Evolutionary conservation across 805 yeast genomes (phyloP).

Genomic region (Saturnispora hagleri): DNA sequence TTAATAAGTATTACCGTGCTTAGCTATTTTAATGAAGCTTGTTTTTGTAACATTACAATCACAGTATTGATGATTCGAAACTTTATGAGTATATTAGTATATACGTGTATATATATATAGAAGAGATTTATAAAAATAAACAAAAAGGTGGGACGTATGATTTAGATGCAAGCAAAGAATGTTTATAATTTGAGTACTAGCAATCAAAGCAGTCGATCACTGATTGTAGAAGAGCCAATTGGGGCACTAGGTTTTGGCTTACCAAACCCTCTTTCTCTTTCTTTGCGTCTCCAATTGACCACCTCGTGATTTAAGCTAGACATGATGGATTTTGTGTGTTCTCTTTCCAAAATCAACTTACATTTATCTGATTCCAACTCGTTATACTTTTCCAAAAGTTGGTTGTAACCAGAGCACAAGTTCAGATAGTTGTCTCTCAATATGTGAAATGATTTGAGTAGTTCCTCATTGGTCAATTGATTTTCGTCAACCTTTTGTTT

Average conservation of each 20-base stretch:
- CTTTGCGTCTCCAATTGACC: constrained; percentile 12
- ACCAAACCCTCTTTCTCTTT: constrained; percentile 9
- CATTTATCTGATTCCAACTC: constrained; percentile 19
- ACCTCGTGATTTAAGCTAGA: constrained; percentile 19
- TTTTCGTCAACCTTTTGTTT: not conserved
- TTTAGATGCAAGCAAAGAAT: not conserved
- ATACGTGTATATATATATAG: not conserved
- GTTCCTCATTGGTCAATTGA: not conserved
- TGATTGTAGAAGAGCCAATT: constrained; percentile 1
- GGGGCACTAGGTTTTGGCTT: not conserved
- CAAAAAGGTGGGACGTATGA: not conserved
- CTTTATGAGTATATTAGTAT: not conserved
- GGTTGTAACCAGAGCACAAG: constrained; percentile 5
- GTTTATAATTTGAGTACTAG: not conserved
- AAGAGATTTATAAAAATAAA: not conserved
- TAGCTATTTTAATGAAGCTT: not conserved
- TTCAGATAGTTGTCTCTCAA: constrained; percentile 4
- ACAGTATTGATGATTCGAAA: not conserved
- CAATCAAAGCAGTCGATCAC: not conserved
- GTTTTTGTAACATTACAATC: not conserved
- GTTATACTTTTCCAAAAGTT: not conserved
- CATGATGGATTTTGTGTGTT: constrained; percentile 20
- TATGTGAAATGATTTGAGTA: not conserved
- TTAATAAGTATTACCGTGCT: not conserved
- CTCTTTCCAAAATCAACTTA: constrained; percentile 17